Conservation (phyloP, 1,284 basidiomycete species). For the Cutaneotrichosporon spelunceum region DNA sequence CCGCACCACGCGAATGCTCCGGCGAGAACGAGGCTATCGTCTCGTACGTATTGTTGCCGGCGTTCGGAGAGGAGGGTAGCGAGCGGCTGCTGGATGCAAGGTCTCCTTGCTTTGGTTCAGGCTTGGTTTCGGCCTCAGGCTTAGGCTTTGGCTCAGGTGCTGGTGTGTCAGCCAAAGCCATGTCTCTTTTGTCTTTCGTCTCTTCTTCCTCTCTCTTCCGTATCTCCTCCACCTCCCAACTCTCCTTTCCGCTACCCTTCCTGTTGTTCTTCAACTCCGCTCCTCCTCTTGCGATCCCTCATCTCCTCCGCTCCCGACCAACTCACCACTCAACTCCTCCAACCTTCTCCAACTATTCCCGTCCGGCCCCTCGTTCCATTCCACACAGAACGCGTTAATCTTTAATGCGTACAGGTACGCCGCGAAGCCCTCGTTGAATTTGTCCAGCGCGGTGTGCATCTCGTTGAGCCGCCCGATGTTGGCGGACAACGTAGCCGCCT, state of each 20-base stretch:
- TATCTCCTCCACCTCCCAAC: too few species aligned
- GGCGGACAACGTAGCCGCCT: conserved; percentile 71
- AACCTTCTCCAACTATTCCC: conserved; percentile 57
- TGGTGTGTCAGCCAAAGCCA: too few species aligned
- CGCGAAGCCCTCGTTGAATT: conserved; percentile 90
- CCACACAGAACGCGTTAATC: conserved; percentile 89
- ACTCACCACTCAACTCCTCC: conserved; percentile 16
- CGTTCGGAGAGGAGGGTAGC: not conserved
- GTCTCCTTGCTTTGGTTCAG: not conserved
- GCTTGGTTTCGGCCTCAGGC: not conserved
- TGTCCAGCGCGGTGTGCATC: conserved; percentile 70
- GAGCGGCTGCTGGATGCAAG: not conserved
- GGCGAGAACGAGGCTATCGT: conserved; percentile 34
- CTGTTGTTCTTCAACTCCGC: too few species aligned
- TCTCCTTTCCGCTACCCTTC: too few species aligned
- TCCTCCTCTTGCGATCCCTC: too few species aligned
- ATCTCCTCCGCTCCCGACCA: not conserved
- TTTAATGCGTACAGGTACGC: conserved; percentile 87
- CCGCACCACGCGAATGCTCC: not conserved
- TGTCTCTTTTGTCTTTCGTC: too few species aligned
- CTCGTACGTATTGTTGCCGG: conserved; percentile 45
- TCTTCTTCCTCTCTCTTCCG: too few species aligned
- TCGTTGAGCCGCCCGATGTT: conserved; percentile 70
- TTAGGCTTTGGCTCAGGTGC: not conserved
- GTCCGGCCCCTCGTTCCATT: conserved; percentile 64